Evolutionary conservation across 116 monocot species (phyloP).

Genomic region (Dioscorea cayenensis): DNA sequence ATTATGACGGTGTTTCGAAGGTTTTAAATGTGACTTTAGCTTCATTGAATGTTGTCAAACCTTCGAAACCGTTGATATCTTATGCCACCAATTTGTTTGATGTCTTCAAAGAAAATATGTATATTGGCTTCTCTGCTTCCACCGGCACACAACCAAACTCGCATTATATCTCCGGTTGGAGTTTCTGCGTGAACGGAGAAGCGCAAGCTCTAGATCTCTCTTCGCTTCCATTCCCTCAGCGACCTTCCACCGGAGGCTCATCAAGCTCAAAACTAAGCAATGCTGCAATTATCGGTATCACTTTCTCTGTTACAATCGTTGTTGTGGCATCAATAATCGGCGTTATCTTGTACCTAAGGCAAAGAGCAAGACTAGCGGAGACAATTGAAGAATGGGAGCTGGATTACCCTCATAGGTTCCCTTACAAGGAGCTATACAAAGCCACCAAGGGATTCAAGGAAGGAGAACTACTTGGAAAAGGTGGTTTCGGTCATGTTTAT

Average conservation of each 20-base stretch:
- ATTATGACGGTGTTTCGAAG: slow-evolving; percentile 14
- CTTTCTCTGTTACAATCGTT: background rate
- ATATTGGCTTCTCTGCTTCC: slow-evolving; percentile 30
- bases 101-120: slow-evolving; percentile 18
- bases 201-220: slow-evolving; percentile 14
- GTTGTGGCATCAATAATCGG: background rate
- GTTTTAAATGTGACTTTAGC: slow-evolving; percentile 19
- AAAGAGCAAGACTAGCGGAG: slow-evolving; percentile 13
- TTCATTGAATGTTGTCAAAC: background rate
- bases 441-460: slow-evolving; percentile 14
- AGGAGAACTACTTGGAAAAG: slow-evolving; percentile 5
- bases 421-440: slow-evolving; percentile 19
- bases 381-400: slow-evolving; percentile 25
- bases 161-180: slow-evolving; percentile 30
- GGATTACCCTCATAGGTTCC: slow-evolving; percentile 23
- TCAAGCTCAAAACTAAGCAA: slow-evolving; percentile 1
- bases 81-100: slow-evolving; percentile 11
- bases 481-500: slow-evolving; percentile 24
- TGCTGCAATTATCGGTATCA: background rate
- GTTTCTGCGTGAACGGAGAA: slow-evolving; percentile 16
- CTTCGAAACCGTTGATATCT: slow-evolving; percentile 14
- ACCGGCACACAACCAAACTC: slow-evolving; percentile 15
- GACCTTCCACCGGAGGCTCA: background rate
- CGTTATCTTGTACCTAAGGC: background rate
- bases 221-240: slow-evolving; percentile 11